These are phyloP conservation scores for Colletotrichum melonis DNA, from an alignment of 2,329 filamentous ascomycete genomes.

Conservation along the genomic window DNA sequence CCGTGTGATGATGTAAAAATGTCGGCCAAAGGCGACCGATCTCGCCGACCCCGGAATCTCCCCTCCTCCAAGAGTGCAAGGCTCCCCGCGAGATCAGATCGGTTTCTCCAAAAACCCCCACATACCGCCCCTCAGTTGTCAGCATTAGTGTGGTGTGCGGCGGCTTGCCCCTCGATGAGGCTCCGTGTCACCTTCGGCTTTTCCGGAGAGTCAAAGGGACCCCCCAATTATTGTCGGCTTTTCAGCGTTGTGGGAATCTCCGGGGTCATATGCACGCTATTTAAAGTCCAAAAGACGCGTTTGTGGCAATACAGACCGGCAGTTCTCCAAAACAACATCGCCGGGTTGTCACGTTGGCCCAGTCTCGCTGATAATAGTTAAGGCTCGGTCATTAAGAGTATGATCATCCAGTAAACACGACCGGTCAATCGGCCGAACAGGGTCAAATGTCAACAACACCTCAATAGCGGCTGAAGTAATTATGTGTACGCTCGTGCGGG, in stretches of 20 bases:
- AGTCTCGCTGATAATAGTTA: neutral
- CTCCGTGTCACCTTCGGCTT: slow-evolving; percentile 3
- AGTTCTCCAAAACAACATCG: neutral
- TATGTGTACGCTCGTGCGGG: neutral
- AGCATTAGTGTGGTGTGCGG: too few relatives aligned
- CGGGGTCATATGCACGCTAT: slow-evolving; percentile 5
- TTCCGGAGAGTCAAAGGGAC: neutral
- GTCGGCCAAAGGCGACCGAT: slow-evolving; percentile 19
- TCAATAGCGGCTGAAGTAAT: neutral
- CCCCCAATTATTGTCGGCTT: neutral
- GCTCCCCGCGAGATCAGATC: neutral
- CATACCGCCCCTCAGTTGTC: neutral
- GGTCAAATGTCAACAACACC: neutral
- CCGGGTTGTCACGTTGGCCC: neutral
- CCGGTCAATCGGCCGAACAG: neutral
- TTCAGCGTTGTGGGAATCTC: neutral
- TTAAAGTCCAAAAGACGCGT: neutral
- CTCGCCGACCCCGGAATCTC: slow-evolving; percentile 27
- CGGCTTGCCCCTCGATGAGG: slow-evolving; percentile 13
- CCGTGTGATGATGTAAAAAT: neutral
- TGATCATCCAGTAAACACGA: neutral
- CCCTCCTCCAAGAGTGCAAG: neutral
- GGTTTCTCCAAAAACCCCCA: neutral
- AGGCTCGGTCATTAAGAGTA: too few relatives aligned
- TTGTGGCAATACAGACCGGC: neutral